Base-by-base conservation (phyloP, 2,329 filamentous ascomycete genomes). In the Pleomassaria siparia region DNA sequence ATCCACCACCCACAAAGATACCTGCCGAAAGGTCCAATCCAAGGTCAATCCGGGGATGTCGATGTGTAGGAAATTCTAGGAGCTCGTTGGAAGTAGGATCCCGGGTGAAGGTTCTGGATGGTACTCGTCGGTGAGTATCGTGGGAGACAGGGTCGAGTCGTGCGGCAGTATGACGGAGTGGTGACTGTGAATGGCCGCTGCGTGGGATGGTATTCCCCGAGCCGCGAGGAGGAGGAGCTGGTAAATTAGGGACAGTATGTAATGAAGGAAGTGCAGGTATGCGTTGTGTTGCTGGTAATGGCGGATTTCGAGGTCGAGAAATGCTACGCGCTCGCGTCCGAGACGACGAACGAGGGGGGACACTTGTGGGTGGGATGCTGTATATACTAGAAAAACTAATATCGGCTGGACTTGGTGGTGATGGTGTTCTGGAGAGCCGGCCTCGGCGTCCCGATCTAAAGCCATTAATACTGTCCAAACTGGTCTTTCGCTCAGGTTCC, bases 1-100 rank as follows among this genome's bases (percentile, higher is more conserved):
- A 79, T 8, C 78, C 76, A 22, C 79, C 79, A 15, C 79, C 79
- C n/a, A 81, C 76, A 49, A 79, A 81, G 8, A 81, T 60, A 4
- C 78, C 72, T 15, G 77, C 76, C 24, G 73, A 74, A 20, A 79
- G 64, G 41, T 76, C 75, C n/a, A 80, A 56, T 13, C 76, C 76
- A 7, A 79, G 64, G 29, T 73, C 69, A 2, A 81, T 64, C 30
- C 77, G 71, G 25, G 76, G 73, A 64, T 81, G 77, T 37, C 72
- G 72, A 54, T 74, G 71, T 11, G 66, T 72, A 15, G 77, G 76
- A 51, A 72, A 74, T 21, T 80, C 76, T 15, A 81, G 55, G 21
- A 81, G 68, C 40, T 80, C 77, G 29, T 70, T 69, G 2, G 76
- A 76, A 28, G 71, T 61, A 28, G 72, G 69, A 15, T 71, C 69